Base-by-base conservation (phyloP, 2,329 filamentous ascomycete genomes). In the Aureobasidium sp. region DNA sequence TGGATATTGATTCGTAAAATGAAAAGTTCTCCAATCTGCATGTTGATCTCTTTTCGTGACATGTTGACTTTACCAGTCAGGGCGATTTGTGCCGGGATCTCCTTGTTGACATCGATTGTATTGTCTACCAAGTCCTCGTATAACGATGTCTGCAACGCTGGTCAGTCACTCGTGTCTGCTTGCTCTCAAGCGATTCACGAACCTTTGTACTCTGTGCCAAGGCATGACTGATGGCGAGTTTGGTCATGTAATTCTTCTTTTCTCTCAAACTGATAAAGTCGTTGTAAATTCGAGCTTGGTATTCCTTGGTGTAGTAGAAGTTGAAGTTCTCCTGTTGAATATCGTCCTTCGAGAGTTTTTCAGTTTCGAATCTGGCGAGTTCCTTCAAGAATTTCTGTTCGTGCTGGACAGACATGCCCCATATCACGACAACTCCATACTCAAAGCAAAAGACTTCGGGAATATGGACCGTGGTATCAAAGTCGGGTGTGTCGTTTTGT, bases 21-120 rank as follows among this genome's bases (percentile, higher is more conserved):
- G 76, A 99, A 99, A 60, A 99, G 84, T 78, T 99, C 92, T 73
- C 94, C 94, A 64, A 99, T 97, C 76, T 97, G 92, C 92, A 97
- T 97, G 80, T 97, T 97, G 80, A 99, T 97, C 73, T 97, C 87
- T 63, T 86, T 86, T 47, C 93, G 86, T 63, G 87, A 91, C 63
- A 99, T 84, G 61, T 90, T 87, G 71, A 99, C 94, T 71, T 92
- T 94, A 66, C 94, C 94, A 0, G 93, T 97, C 66, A 89, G 79
- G 2, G 94, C 93, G 68, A 99, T 96, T 74, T 96, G 90, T 9
- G 90, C 87, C 0, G 94, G 94, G 5, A 99, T 89, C 63, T 95
- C 90, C 72, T 96, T 95, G 70, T 92, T 97, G 1, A 88, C 87
- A 67, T 95, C 89, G 69, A 99, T 95, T 2, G 93, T 97, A 60